Evolutionary conservation across 352 stramenopile species (phyloP).

Genomic region (Pythium volutum): DNA sequence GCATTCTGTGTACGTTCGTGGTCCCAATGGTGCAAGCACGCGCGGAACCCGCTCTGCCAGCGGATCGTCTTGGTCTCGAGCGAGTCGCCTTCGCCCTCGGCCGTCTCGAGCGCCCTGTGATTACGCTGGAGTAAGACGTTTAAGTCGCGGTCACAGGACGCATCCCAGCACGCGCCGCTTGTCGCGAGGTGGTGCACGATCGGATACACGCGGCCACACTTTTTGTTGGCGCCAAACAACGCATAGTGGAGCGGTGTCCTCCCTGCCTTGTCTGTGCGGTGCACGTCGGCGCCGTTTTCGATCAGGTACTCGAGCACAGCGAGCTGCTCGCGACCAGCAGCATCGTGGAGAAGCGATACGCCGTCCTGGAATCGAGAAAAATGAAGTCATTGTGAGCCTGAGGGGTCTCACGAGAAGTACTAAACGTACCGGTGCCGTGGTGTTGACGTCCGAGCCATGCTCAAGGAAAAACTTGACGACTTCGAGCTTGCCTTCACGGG

Average conservation of each 20-base stretch:
- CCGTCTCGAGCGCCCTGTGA: background rate
- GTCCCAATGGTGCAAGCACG: conserved; percentile 7
- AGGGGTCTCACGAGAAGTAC: background rate
- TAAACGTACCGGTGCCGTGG: background rate
- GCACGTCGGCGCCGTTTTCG: background rate
- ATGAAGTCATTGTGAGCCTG: background rate
- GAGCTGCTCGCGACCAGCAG: conserved; percentile 4
- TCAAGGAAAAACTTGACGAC: conserved; percentile 20
- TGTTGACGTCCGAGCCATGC: conserved; percentile 10
- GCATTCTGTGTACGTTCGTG: background rate
- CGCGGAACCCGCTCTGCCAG: background rate
- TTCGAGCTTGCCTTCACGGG: conserved; percentile 9
- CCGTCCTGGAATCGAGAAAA: conserved; percentile 3
- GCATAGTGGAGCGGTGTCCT: background rate
- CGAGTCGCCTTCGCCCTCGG: conserved; percentile 6
- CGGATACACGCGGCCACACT: conserved; percentile 8
- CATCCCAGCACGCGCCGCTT: conserved; percentile 2
- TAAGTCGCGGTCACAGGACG: conserved; percentile 1
- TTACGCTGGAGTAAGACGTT: background rate
- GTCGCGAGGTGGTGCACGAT: conserved; percentile 3
- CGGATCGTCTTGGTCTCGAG: conserved; percentile 7
- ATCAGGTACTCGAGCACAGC: conserved; percentile 7
- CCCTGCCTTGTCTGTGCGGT: conserved; percentile 6
- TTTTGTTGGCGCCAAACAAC: conserved; percentile 9
- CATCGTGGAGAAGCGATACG: conserved; percentile 9